Conservation (phyloP, 78 protist species). For the Dictyostelium brefeldianum region DNA sequence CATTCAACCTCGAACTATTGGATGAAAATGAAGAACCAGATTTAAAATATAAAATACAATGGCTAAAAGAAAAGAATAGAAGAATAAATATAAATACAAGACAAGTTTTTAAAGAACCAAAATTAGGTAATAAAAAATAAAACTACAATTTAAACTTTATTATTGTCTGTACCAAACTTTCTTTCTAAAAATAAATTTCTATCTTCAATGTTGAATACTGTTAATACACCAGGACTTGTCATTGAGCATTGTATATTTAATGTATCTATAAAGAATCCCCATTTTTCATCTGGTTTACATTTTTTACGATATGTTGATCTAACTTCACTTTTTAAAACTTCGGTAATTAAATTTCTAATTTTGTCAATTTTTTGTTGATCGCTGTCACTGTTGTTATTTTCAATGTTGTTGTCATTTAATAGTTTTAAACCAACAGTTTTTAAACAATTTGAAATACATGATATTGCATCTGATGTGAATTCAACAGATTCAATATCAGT, state of each 20-base stretch:
- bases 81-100: slow-evolving; percentile 78
- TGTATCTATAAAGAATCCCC: slow-evolving; percentile 47
- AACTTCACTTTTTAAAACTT: slow-evolving; percentile 46
- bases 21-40: slow-evolving; percentile 39
- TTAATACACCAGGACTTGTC: slow-evolving; percentile 8
- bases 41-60: slow-evolving; percentile 31
- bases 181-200: not conserved
- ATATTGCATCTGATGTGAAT: slow-evolving; percentile 24
- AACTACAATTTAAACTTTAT: not conserved
- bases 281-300: slow-evolving; percentile 24
- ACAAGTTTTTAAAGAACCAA: slow-evolving; percentile 83
- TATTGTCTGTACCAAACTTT: too few relatives aligned
- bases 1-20: slow-evolving; percentile 15
- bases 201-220: slow-evolving; percentile 36
- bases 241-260: slow-evolving; percentile 33
- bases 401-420: not conserved
- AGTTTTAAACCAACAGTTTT: not conserved
- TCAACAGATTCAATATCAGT: slow-evolving; percentile 2
- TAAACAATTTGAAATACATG: not conserved
- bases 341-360: slow-evolving; percentile 20
- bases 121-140: slow-evolving; percentile 19
- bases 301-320: slow-evolving; percentile 57
- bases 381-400: not conserved
- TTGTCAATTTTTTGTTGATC: not conserved
- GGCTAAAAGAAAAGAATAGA: slow-evolving; percentile 77